Evolutionary conservation across 2,329 filamentous ascomycete species (phyloP).

Genomic region (Aspergillus chevalieri): DNA sequence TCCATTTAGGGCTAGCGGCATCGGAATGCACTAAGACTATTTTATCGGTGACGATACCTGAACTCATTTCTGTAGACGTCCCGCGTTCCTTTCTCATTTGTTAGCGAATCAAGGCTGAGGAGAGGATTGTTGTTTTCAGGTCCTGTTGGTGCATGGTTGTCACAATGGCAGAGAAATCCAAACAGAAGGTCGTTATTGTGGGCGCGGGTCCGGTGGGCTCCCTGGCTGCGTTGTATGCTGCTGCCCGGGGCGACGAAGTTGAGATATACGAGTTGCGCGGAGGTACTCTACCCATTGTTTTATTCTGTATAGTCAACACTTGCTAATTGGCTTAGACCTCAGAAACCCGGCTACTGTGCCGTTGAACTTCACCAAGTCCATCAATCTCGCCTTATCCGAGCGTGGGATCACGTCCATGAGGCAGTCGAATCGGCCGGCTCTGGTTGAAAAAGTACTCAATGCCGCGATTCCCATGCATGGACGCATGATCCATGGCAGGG

Average conservation of each 20-base stretch:
- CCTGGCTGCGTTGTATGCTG: conserved; percentile 86
- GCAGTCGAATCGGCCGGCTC: conserved; percentile 57
- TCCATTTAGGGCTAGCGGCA: no score
- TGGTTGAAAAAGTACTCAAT: conserved; percentile 67
- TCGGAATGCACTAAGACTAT: no score
- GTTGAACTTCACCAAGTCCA: conserved; percentile 96
- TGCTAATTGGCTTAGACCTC: conserved; percentile 58
- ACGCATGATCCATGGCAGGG: conserved; percentile 85
- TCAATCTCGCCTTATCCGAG: conserved; percentile 91
- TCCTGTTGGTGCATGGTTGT: neutral
- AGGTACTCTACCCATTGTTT: conserved; percentile 51
- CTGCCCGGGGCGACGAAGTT: conserved; percentile 77
- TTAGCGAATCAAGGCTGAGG: no score
- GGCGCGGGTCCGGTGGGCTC: conserved; percentile 92
- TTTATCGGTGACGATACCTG: no score
- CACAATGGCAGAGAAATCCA: conserved; percentile 5
- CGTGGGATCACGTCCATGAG: conserved; percentile 85
- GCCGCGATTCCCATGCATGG: conserved; percentile 89
- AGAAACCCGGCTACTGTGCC: conserved; percentile 75
- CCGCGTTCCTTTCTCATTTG: no score
- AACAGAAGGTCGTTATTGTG: conserved; percentile 72
- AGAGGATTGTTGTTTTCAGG: neutral
- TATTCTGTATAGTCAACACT: neutral
- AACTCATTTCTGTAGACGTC: no score
- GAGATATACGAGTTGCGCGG: conserved; percentile 89